Evolutionary conservation across 345 rosid species (phyloP).

Genomic region (Salix dunnii): DNA sequence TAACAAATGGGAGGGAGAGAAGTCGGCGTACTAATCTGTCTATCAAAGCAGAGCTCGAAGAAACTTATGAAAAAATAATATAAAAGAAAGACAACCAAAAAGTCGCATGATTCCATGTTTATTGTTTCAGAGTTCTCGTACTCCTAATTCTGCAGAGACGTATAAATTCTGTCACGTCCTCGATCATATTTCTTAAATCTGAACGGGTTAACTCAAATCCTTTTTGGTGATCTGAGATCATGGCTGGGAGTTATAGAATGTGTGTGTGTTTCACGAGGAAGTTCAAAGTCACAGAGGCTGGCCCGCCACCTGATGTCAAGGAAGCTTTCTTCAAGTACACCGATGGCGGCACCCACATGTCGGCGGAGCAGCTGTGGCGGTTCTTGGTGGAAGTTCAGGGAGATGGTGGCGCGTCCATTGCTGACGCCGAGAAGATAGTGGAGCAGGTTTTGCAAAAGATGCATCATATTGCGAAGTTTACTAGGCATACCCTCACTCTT

Average conservation of each 20-base stretch:
- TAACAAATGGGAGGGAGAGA: not conserved
- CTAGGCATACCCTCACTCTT: constrained; percentile 49
- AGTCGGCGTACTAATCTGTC: too few relatives aligned
- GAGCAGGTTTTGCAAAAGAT: constrained; percentile 48
- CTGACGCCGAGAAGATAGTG: constrained; percentile 56
- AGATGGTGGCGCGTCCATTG: constrained; percentile 21
- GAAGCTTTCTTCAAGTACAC: constrained; percentile 53
- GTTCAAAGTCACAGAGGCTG: constrained; percentile 59
- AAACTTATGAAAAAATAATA: not conserved
- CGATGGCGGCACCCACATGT: constrained; percentile 52
- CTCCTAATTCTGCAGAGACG: not conserved
- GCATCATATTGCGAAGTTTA: constrained; percentile 63
- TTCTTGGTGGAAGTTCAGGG: constrained; percentile 57
- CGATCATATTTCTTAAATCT: not conserved
- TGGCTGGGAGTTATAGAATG: constrained; percentile 65
- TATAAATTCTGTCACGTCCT: not conserved
- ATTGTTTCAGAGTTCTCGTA: not conserved
- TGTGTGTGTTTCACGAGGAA: constrained; percentile 69
- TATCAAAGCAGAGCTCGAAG: too few relatives aligned
- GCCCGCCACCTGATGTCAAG: constrained; percentile 61
- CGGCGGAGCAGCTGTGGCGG: constrained; percentile 58
- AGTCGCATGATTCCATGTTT: not conserved
- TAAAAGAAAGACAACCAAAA: not conserved
- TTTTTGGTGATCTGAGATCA: not conserved
- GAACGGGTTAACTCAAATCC: too few relatives aligned